A percentile compares a stretch with the other conserved stretches of the same genome.
phyloP scores from a whole-genome alignment of 371 early-diverging fungal species.

The Rhizopus sp. region DNA sequence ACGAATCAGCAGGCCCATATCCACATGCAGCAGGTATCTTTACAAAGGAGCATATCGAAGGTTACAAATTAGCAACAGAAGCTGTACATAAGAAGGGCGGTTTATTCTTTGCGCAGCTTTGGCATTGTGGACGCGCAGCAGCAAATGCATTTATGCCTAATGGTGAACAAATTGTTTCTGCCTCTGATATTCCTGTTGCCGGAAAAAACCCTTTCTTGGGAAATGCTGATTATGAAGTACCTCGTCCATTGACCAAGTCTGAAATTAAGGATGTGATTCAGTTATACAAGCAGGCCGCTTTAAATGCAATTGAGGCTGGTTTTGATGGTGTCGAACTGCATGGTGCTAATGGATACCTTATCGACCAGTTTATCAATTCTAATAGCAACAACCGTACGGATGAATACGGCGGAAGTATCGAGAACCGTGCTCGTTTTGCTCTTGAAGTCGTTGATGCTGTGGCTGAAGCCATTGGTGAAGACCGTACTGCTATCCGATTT shows the following conservation, averaged over 20 bases:
- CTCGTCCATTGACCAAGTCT: constrained; percentile 56
- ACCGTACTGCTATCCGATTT: constrained; percentile 28
- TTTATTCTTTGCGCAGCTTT: constrained; percentile 56
- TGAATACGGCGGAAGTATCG: constrained; percentile 73
- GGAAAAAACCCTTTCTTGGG: constrained; percentile 1
- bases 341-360: constrained; percentile 67
- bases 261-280: constrained; percentile 63
- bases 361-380: constrained; percentile 56
- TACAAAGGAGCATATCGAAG: constrained; percentile 48
- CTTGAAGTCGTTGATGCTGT: constrained; percentile 59
- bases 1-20: constrained; percentile 35
- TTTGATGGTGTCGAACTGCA: constrained; percentile 78
- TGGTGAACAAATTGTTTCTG: constrained; percentile 13
- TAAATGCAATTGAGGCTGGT: constrained; percentile 46
- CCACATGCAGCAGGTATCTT: constrained; percentile 46
- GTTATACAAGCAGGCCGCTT: constrained; percentile 60
- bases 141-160: constrained; percentile 5
- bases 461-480: constrained; percentile 34
- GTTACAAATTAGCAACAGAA: constrained; percentile 57
- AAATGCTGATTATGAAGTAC: constrained; percentile 9
- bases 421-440: constrained; percentile 71
- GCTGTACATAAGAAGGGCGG: constrained; percentile 60
- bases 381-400: constrained; percentile 56
- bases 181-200: constrained; percentile 8
- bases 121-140: constrained; percentile 40